Evolutionary conservation across 352 stramenopile species (phyloP), one percentile per base, ranked within the genome.

Genomic region (Plasmopara muralis): DNA sequence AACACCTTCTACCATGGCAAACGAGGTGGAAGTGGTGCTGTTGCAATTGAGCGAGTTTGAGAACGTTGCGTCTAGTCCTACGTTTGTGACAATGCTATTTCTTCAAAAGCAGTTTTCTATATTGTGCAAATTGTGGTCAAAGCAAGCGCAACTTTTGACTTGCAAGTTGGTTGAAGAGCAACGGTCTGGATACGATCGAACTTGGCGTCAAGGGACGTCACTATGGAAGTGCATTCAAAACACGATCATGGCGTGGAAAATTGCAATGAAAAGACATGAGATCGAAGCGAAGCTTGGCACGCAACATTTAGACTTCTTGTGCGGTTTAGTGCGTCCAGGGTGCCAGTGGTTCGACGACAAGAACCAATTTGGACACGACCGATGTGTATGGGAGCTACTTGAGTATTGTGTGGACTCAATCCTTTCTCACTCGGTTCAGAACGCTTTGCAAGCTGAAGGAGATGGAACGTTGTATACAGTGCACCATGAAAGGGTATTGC

Each of bases 291-390:
- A 29, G 10, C 30, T 74, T 14, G 55, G 59, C n/a, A 43, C 35
- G 2, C 50, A 77, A 13, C 65, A 77, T 25, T 29, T 77, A 5
- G 28, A 40, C 7, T 72, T 70, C 42, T 25, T 77, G 9, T 55
- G 38, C 25, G 34, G 7, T 4, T n/a, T 53, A 4, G 12, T 44
- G 9, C 6, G 43, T 20, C 20, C 20, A 25, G 20, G 20, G 20
- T 25, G 20, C 20, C 1, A 25, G 20, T 25, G 20, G 20, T 14
- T 47, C 9, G 10, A 9, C 29, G 33, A 47, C 4, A 20, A 44
- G 13, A 13, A 29, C 12, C 20, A 16, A 29, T 13, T 20, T 40
- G 12, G 37, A 4, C 16, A 41, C 20, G 43, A 43, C 39, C 31
- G 2, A 35, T 38, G 18, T 45, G 30, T 12, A 18, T 56, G 44